Base-by-base conservation (phyloP, 169 alveolate genomes). In the Eimeria nieschulzi region DNA sequence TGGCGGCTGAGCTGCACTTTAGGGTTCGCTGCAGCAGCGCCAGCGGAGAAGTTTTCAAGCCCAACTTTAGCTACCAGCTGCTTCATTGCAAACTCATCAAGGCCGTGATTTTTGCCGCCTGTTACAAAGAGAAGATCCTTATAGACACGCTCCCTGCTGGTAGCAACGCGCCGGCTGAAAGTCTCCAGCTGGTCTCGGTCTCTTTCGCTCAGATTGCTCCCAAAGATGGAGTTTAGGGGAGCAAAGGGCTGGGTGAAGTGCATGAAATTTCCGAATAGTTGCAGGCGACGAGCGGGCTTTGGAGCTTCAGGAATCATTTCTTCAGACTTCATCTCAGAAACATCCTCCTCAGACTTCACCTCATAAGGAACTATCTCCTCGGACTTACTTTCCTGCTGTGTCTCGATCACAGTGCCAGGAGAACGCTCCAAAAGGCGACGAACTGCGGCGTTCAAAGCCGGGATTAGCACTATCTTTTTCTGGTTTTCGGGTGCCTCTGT, bases 111-210 rank as follows among this genome's bases (percentile, higher is more conserved):
- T 19, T 33, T 79, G 33, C 39, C 87, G 33, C 87, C 87, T 10
- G 87, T 79, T 1, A 61, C 10, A 63, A 79, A 79, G 53, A 79
- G 21, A 53, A 79, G 26, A 54, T 79, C 87, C 23, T 55, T 79
- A 39, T 79, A 79, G 54, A 79, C 21, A 39, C 87, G 87, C 64
- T 79, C 87, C n/a, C 72, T 79, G 87, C 87, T 79, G 0, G 87
- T 55, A 33, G 51, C 72, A 71, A 79, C 87, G 55, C 87, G 23
- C 51, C 73, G 54, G 73, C 73, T 39, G 59, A 79, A 79, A 55
- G 72, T 25, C 26, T 79, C 87, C 54, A 79, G 87, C 17, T 54
- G 87, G 56, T 79, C 87, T 39, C 17, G 54, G 53, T 79, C 87
- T 12, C 87, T 68, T 13, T 68, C 87, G 73, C 87, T 79, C 72